phyloP scores from a whole-genome alignment of 768 basidiomycete species.

The Kwoniella mangroviensis region DNA sequence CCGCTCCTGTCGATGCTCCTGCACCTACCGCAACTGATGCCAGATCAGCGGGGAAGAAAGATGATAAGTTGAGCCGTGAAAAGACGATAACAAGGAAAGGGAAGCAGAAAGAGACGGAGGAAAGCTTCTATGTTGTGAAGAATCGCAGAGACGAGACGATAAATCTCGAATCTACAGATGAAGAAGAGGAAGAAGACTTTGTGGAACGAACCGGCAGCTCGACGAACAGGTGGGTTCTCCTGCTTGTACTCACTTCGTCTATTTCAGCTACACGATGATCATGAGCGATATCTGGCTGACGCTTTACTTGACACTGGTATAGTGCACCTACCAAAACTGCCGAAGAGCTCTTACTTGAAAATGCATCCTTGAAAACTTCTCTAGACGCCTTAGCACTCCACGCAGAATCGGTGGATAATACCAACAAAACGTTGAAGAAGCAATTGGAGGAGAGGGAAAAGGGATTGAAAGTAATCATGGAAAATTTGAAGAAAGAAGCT shows the following conservation, averaged over 20 bases:
- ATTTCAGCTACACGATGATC: background rate
- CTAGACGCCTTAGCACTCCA: constrained; percentile 53
- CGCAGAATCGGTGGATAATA: constrained; percentile 40
- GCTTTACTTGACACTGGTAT: background rate
- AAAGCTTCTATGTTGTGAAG: constrained; percentile 19
- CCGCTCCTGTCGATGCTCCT: constrained; percentile 35
- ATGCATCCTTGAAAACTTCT: constrained; percentile 46
- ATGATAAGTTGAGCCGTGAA: constrained; percentile 9
- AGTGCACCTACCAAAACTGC: constrained; percentile 43
- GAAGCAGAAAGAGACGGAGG: constrained; percentile 14
- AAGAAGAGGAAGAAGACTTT: constrained; percentile 12
- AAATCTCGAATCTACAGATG: constrained; percentile 6
- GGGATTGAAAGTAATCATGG: constrained; percentile 45
- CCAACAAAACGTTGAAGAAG: constrained; percentile 33
- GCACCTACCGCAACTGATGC: background rate
- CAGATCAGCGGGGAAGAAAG: background rate
- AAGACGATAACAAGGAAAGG: constrained; percentile 12
- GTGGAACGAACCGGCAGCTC: background rate
- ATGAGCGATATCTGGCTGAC: background rate
- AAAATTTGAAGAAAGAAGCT: constrained; percentile 49
- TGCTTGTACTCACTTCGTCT: background rate
- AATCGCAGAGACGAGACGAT: background rate
- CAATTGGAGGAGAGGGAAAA: constrained; percentile 44
- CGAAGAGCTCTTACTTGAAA: constrained; percentile 55
- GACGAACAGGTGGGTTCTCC: background rate